Percentiles rank a stretch among this genome's conserved stretches.
phyloP scores from a whole-genome alignment of 23 red algal genomes.

The Gracilaria vermiculophylla region DNA sequence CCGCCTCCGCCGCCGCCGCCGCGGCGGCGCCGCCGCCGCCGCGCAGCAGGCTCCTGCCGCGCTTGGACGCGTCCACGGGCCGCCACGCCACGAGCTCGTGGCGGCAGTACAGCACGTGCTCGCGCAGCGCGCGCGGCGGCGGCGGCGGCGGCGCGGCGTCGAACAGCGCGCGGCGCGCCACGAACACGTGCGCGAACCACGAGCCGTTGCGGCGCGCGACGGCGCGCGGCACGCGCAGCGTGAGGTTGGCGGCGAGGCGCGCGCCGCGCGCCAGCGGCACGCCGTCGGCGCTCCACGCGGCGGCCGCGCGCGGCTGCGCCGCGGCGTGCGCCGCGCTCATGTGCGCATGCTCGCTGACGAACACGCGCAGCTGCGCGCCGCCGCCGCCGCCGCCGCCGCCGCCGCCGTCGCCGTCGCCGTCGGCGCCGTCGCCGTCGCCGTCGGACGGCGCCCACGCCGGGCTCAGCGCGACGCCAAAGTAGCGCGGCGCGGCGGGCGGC shows the following conservation, averaged over 20 bases:
- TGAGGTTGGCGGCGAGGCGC: conserved; percentile 29
- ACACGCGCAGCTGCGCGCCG: conserved; percentile 31
- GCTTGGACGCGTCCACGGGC: conserved; percentile 40
- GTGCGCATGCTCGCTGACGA: neutral
- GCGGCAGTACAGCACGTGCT: conserved; percentile 35
- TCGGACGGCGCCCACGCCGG: conserved; percentile 35
- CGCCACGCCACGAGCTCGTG: conserved; percentile 52
- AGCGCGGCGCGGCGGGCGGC: neutral
- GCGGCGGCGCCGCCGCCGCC: neutral
- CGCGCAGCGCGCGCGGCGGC: neutral
- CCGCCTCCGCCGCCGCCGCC: neutral
- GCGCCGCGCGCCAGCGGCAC: neutral
- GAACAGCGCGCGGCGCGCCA: conserved; percentile 6
- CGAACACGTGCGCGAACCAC: conserved; percentile 70
- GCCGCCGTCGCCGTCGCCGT: no score
- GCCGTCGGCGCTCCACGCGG: conserved; percentile 27
- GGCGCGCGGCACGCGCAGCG: conserved; percentile 34
- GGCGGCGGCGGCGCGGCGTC: neutral
- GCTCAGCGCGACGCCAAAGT: conserved; percentile 11
- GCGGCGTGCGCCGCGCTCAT: conserved; percentile 24
- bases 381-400: no score
- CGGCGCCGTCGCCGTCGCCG: no score
- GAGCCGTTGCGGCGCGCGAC: conserved; percentile 20
- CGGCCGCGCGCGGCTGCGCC: neutral
- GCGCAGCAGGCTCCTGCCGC: conserved; percentile 43